phyloP scores from a whole-genome alignment of 805 yeast genomes.

The Lachancea fermentati region DNA sequence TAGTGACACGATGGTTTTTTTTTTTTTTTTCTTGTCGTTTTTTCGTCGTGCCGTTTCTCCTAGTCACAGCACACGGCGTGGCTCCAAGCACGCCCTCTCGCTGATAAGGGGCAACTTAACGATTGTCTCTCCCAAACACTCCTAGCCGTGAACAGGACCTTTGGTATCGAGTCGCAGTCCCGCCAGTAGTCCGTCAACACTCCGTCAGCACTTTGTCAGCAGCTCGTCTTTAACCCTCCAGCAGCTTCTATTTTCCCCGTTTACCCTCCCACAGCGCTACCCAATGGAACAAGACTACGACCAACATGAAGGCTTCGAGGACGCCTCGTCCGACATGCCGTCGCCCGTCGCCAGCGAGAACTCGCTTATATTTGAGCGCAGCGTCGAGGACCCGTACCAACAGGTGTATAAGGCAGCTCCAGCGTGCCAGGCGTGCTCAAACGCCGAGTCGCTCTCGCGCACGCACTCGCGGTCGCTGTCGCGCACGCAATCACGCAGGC shows the following conservation, averaged over 20 bases:
- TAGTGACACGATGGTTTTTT: too few relatives aligned
- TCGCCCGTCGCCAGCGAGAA: conserved; percentile 19
- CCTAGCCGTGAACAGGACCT: too few relatives aligned
- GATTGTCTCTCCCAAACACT: too few relatives aligned
- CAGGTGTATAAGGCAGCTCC: conserved; percentile 3
- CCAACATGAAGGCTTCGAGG: conserved; percentile 6
- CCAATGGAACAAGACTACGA: not conserved
- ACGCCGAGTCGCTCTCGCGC: conserved; percentile 20
- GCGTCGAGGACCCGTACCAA: conserved; percentile 52
- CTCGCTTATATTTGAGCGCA: conserved; percentile 59
- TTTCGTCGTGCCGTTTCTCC: too few relatives aligned
- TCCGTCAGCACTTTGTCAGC: too few relatives aligned
- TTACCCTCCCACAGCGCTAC: not conserved
- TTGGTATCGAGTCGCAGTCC: too few relatives aligned
- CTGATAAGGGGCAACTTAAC: too few relatives aligned
- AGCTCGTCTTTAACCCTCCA: not conserved
- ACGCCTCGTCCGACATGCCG: conserved; percentile 10
- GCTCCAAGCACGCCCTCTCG: too few relatives aligned
- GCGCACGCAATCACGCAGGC: conserved; percentile 9
- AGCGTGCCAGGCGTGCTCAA: too few relatives aligned
- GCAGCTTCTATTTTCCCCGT: not conserved
- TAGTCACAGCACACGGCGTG: too few relatives aligned
- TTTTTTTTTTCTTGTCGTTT: too few relatives aligned
- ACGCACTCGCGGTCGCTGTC: conserved; percentile 18
- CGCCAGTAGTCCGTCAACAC: too few relatives aligned